These are phyloP conservation scores for Hygrocybe punicea DNA, from an alignment of 768 basidiomycete genomes.

Conservation along the genomic window DNA sequence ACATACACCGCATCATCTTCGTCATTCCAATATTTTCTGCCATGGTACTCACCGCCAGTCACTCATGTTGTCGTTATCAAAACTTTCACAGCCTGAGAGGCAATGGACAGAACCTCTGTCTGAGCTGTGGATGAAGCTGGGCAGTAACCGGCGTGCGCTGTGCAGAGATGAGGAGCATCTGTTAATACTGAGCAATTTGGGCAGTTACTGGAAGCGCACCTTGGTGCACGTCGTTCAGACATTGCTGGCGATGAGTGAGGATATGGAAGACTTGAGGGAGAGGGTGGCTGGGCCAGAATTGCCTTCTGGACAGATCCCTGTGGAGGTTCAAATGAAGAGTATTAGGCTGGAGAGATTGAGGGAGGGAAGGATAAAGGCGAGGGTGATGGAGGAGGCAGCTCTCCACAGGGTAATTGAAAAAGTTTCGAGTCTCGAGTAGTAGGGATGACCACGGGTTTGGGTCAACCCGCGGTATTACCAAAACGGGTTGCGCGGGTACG, in stretches of 20 bases:
- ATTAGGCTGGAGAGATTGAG: constrained; percentile 64
- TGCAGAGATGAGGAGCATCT: constrained; percentile 52
- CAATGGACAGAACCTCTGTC: constrained; percentile 54
- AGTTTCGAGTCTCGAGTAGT: too few species aligned
- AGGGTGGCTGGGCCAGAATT: constrained; percentile 67
- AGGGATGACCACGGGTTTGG: too few species aligned
- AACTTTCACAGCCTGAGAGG: constrained; percentile 51
- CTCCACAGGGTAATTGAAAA: constrained; percentile 18
- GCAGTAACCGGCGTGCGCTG: constrained; percentile 53
- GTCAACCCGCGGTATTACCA: too few species aligned
- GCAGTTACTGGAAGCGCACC: constrained; percentile 58
- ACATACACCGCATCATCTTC: constrained; percentile 33
- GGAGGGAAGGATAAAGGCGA: constrained; percentile 54
- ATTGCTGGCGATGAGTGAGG: constrained; percentile 60
- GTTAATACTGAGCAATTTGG: constrained; percentile 51
- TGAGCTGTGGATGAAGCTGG: constrained; percentile 66
- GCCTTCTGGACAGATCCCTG: constrained; percentile 52
- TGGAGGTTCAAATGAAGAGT: constrained; percentile 74
- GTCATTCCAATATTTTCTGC: constrained; percentile 38
- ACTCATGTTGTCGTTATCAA: constrained; percentile 44
- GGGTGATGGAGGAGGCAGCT: constrained; percentile 43
- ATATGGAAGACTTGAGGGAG: constrained; percentile 75
- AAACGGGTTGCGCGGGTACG: too few species aligned
- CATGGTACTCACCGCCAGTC: constrained; percentile 31
- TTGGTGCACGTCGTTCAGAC: constrained; percentile 61